Base-by-base conservation (phyloP, 1,139 yeast genomes). In the Lodderomyces margitis region DNA sequence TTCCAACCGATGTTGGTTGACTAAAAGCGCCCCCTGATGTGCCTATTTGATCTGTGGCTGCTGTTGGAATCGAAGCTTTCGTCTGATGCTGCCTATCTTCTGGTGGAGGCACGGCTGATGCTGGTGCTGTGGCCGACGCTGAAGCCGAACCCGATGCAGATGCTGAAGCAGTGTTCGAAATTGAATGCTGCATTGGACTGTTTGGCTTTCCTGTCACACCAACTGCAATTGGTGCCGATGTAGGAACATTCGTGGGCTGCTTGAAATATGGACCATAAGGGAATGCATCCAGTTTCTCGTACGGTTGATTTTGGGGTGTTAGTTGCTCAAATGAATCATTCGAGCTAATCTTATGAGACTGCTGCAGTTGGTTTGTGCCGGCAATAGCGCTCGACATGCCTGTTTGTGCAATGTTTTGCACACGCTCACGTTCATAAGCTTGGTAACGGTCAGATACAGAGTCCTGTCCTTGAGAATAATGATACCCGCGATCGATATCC, bases 241-340 rank as follows among this genome's bases (percentile, higher is more conserved):
- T 31, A 3, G 40, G 40, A 2, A 25, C 35, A 31, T 24, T 37
- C 3, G 28, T 14, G 9, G 40, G 27, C 11, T 38, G 37, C 15
- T 27, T 33, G 21, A 38, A 38, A 15, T 38, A 38, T 8, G 37
- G 45, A 7, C 43, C 43, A 38, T 41, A 44, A 11, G 40, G 41
- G 31, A 44, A 44, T 4, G 45, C 34, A 21, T 44, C 46, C 34
- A 37, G 36, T 23, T 38, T 25, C 33, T 37, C 35, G 11, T 30
- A 21, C 11, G 30, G 30, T 31, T 30, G 30, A 31, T 34, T 28
- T 14, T 28, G 36, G 16, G 27, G 36, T 14, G 33, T 25, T 4
- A 14, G 19, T 10, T 38, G 36, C 12, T 30, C 32, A 14, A 8
- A 11, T 28, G 32, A 14, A 4, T 4, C 19, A 6, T 15, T 15